Evolutionary conservation across 1,139 yeast species (phyloP).

Genomic region (Yamadazyma epiphylla): DNA sequence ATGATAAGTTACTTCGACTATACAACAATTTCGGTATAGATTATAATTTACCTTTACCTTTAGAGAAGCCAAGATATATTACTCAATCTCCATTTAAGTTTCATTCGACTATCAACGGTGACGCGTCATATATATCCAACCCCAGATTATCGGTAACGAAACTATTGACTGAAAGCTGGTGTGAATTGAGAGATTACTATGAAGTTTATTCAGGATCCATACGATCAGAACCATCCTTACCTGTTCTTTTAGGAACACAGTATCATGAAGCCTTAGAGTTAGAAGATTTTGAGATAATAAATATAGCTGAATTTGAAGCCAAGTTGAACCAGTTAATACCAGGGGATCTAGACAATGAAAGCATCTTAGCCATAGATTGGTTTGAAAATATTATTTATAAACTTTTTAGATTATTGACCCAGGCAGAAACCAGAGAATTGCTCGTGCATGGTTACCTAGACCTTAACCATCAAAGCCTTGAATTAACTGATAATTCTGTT

Average conservation of each 20-base stretch:
- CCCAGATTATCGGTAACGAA: constrained; percentile 47
- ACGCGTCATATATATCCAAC: constrained; percentile 19
- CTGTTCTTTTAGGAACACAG: constrained; percentile 36
- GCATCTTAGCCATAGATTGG: constrained; percentile 29
- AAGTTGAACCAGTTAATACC: constrained; percentile 6
- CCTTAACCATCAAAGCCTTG: constrained; percentile 19
- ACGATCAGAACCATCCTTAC: constrained; percentile 19
- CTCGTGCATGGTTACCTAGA: constrained; percentile 52
- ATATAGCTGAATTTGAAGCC: constrained; percentile 18
- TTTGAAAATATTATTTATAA: constrained; percentile 27
- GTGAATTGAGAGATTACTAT: constrained; percentile 47
- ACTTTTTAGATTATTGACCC: constrained; percentile 33
- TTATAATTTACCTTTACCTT: constrained; percentile 11
- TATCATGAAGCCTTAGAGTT: constrained; percentile 43
- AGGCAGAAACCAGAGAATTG: constrained; percentile 59
- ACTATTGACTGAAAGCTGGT: constrained; percentile 46
- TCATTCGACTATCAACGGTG: constrained; percentile 20
- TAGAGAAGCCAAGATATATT: constrained; percentile 11
- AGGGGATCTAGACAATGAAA: constrained; percentile 2
- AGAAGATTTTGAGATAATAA: constrained; percentile 30
- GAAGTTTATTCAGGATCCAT: constrained; percentile 37
- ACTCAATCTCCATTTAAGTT: constrained; percentile 22
- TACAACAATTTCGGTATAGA: constrained; percentile 10
- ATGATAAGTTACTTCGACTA: constrained; percentile 10
- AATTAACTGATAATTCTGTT: constrained; percentile 20